Evolutionary conservation across 2,329 filamentous ascomycete species (phyloP).

Genomic region (Beauveria sp.): DNA sequence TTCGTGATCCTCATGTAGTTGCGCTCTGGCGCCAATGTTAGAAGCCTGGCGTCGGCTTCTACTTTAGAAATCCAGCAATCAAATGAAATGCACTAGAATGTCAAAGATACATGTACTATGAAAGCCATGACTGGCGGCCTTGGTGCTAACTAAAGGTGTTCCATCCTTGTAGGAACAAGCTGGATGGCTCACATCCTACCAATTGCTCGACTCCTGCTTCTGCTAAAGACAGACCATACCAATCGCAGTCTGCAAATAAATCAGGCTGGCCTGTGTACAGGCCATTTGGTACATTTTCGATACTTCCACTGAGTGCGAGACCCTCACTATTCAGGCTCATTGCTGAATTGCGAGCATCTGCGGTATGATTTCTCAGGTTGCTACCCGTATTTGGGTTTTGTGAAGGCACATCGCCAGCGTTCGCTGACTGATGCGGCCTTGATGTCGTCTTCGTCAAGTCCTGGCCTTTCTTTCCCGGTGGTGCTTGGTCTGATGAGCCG

Average conservation of each 20-base stretch:
- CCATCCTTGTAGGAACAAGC: neutral
- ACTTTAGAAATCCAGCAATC: no score
- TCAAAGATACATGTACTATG: no score
- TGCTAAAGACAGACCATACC: neutral
- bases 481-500: neutral
- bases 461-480: no score
- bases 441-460: neutral
- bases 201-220: constrained; percentile 4
- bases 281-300: neutral
- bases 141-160: neutral
- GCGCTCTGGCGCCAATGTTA: no score
- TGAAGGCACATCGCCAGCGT: neutral
- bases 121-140: no score
- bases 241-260: neutral
- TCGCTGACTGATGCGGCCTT: neutral
- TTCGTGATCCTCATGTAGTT: no score
- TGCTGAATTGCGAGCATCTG: neutral
- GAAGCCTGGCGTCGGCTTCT: no score
- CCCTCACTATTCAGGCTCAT: neutral
- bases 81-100: no score
- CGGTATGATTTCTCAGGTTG: neutral
- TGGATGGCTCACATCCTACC: constrained; percentile 1
- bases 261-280: neutral
- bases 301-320: neutral
- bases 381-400: neutral